phyloP scores from a whole-genome alignment of 2,329 filamentous ascomycete genomes.

The Nemania diffusa region DNA sequence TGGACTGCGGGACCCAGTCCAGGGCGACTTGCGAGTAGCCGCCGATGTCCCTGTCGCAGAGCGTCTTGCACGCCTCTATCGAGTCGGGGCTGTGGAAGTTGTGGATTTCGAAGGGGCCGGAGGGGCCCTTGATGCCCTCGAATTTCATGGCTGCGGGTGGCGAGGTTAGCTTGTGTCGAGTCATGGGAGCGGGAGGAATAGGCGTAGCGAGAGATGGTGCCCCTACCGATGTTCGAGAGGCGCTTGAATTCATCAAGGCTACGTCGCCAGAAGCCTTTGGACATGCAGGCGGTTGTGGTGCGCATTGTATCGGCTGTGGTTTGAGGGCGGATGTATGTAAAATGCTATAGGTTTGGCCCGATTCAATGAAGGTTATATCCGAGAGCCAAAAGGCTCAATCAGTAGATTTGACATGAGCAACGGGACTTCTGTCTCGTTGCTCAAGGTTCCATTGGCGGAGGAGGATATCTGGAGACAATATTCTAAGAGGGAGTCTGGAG shows the following conservation, averaged over 20 bases:
- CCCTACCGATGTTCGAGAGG: constrained; percentile 64
- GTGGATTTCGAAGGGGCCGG: constrained; percentile 71
- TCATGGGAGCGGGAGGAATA: constrained; percentile 18
- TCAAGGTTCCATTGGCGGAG: constrained; percentile 22
- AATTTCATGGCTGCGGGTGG: constrained; percentile 68
- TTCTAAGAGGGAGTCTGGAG: neutral
- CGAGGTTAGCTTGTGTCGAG: constrained; percentile 23
- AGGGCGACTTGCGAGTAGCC: constrained; percentile 82
- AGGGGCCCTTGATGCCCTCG: constrained; percentile 74
- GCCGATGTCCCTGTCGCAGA: constrained; percentile 88
- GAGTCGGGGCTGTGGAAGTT: constrained; percentile 66
- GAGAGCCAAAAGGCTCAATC: constrained; percentile 50
- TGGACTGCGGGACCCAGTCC: constrained; percentile 41
- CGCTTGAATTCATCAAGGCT: constrained; percentile 70
- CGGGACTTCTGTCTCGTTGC: constrained; percentile 10
- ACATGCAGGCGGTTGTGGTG: constrained; percentile 55
- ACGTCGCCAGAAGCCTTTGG: constrained; percentile 66
- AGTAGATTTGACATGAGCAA: constrained; percentile 46
- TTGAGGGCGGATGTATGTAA: neutral
- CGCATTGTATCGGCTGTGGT: constrained; percentile 56
- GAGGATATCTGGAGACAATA: neutral
- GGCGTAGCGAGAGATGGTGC: neutral
- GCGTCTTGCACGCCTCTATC: constrained; percentile 72
- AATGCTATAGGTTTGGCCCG: constrained; percentile 3
- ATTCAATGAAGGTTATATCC: constrained; percentile 26